Conservation (phyloP, 441 rosid species). For the Breynia disticha region DNA sequence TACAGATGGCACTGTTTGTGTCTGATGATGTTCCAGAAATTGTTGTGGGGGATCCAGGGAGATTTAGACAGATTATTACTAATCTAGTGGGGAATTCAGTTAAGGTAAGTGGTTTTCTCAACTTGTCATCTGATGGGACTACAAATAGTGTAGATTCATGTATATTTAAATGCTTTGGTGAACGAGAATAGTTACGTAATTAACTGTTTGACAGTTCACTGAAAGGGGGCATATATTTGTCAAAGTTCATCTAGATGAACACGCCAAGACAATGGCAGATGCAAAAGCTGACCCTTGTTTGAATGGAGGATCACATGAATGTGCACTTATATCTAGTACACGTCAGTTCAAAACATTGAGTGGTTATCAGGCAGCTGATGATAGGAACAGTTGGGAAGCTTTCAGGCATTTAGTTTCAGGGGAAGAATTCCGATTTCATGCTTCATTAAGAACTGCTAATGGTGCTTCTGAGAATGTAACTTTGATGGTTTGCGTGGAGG, state of each 20-base stretch:
- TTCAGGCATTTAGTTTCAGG: conserved; percentile 50
- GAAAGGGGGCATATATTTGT: conserved; percentile 86
- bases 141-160: too few species aligned
- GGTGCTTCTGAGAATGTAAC: conserved; percentile 40
- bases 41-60: conserved; percentile 83
- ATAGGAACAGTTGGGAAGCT: conserved; percentile 71
- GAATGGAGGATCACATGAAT: conserved; percentile 47
- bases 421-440: conserved; percentile 31
- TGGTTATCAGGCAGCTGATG: conserved; percentile 83
- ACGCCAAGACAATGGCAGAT: conserved; percentile 31
- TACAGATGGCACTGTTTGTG: conserved; percentile 81
- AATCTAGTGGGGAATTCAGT: conserved; percentile 96
- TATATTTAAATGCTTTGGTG: too few species aligned
- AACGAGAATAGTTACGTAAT: not conserved
- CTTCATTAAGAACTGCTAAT: conserved; percentile 18
- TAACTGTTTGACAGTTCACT: conserved; percentile 56
- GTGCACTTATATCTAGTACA: conserved; percentile 17
- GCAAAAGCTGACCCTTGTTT: conserved; percentile 27
- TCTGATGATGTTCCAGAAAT: conserved; percentile 81
- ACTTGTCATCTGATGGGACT: conserved; percentile 2
- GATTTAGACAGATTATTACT: conserved; percentile 88
- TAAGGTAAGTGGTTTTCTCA: conserved; percentile 45
- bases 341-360: conserved; percentile 63
- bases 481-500: conserved; percentile 77
- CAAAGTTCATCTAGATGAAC: conserved; percentile 67